phyloP scores from a whole-genome alignment of 2,329 filamentous ascomycete genomes.

The Exserohilum rostratum region DNA sequence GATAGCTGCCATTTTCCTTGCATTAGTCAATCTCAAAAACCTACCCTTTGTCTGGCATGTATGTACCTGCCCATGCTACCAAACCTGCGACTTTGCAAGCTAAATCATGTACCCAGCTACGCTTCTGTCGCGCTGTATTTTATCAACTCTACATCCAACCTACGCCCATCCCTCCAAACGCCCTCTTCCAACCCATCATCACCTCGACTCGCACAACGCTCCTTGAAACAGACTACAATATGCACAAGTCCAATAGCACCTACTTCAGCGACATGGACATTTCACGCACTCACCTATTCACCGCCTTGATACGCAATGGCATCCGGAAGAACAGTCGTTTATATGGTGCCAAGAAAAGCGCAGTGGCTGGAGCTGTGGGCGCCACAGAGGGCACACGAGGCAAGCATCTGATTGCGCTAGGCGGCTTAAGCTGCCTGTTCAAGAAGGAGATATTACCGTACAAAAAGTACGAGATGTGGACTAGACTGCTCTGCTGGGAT shows the following conservation, averaged over 20 bases:
- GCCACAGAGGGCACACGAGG: conserved; percentile 29
- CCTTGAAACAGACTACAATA: conserved; percentile 84
- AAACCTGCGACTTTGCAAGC: background rate
- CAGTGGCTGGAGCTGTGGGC: conserved; percentile 21
- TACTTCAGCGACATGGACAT: conserved; percentile 89
- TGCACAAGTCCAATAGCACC: conserved; percentile 82
- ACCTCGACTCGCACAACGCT: conserved; percentile 70
- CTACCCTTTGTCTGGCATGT: conserved; percentile 79
- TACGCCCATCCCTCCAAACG: conserved; percentile 57
- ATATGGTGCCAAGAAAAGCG: conserved; percentile 28
- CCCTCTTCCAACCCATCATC: conserved; percentile 75
- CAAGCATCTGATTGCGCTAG: conserved; percentile 51
- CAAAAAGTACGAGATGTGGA: conserved; percentile 56
- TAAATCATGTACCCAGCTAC: conserved; percentile 43
- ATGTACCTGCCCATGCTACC: conserved; percentile 43
- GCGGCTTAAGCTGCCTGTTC: conserved; percentile 56
- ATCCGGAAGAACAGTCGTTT: conserved; percentile 44
- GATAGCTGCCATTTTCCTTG: conserved; percentile 41
- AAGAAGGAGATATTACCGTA: conserved; percentile 55
- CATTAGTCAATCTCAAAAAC: conserved; percentile 70
- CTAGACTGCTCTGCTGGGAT: conserved; percentile 56
- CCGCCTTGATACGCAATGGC: conserved; percentile 55
- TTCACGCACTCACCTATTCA: conserved; percentile 79
- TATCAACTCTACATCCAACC: conserved; percentile 56
- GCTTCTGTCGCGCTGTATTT: conserved; percentile 54